Conservation (phyloP, 208 protist species). For the Trypanosoma cruzi region DNA sequence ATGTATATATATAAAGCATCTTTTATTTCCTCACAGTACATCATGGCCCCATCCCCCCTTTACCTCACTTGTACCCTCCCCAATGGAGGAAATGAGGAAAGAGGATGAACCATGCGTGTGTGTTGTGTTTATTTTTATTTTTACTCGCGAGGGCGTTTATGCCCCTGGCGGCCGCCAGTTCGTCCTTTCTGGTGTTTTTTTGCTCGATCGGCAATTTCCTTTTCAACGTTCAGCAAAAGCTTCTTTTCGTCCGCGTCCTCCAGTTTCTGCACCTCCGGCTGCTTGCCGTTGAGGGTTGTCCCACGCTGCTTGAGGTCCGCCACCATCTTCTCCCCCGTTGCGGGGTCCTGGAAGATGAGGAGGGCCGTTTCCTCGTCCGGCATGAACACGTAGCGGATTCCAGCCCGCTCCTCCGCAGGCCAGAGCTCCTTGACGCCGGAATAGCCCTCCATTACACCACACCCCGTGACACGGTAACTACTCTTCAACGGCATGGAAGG, state of each 20-base stretch:
- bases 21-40: too few species aligned
- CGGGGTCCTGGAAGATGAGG: constrained; percentile 85
- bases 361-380: constrained; percentile 64
- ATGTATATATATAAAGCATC: too few species aligned
- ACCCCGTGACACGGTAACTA: constrained; percentile 76
- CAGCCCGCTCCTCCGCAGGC: constrained; percentile 83
- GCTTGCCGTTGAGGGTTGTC: constrained; percentile 78
- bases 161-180: constrained; percentile 43
- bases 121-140: too few species aligned
- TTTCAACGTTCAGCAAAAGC: constrained; percentile 76
- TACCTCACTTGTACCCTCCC: too few species aligned
- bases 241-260: constrained; percentile 63
- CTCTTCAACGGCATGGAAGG: constrained; percentile 80
- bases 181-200: constrained; percentile 35
- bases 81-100: too few species aligned
- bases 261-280: constrained; percentile 70
- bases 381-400: constrained; percentile 87
- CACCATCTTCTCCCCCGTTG: constrained; percentile 78
- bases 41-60: too few species aligned
- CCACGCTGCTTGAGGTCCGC: constrained; percentile 62
- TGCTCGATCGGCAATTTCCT: constrained; percentile 81
- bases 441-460: constrained; percentile 69
- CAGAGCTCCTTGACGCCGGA: constrained; percentile 81
- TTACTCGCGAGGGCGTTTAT: constrained; percentile 47
- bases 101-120: constrained; percentile 13